Conservation (phyloP, 352 stramenopile genomes). For the Phytophthora idaei region DNA sequence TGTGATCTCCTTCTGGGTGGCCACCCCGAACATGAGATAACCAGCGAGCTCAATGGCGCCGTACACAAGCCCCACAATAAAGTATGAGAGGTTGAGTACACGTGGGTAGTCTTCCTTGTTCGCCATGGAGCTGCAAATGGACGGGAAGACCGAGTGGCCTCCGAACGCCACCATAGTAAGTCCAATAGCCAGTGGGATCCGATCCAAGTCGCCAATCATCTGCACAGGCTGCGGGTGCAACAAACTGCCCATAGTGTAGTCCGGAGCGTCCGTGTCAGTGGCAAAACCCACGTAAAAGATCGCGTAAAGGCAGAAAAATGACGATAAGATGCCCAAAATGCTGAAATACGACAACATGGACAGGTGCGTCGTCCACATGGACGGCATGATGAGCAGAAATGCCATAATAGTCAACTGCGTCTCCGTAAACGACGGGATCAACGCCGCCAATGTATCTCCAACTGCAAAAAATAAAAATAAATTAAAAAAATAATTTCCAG, state of each 20-base stretch:
- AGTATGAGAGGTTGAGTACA: conserved; percentile 78
- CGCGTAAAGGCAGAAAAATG: conserved; percentile 76
- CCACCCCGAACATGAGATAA: conserved; percentile 84
- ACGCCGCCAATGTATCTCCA: conserved; percentile 72
- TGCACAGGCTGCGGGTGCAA: conserved; percentile 63
- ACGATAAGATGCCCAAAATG: conserved; percentile 85
- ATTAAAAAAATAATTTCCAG: background rate
- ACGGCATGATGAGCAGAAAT: conserved; percentile 78
- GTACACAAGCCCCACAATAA: conserved; percentile 77
- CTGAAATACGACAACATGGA: conserved; percentile 87
- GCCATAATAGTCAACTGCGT: conserved; percentile 69
- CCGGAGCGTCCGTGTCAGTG: conserved; percentile 46
- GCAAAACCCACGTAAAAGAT: conserved; percentile 80
- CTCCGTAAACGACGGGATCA: conserved; percentile 70
- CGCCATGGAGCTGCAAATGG: conserved; percentile 86
- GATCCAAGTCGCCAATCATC: conserved; percentile 65
- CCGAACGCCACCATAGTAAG: conserved; percentile 89
- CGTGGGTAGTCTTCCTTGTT: conserved; percentile 64
- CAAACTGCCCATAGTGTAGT: conserved; percentile 61
- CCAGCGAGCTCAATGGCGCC: conserved; percentile 72
- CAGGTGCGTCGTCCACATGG: conserved; percentile 82
- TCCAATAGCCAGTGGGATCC: conserved; percentile 79
- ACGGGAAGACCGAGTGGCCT: conserved; percentile 89
- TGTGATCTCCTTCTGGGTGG: conserved; percentile 88
- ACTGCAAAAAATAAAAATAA: conserved; percentile 39